Base-by-base conservation (phyloP, 202 grass and related monocot species). In the Cymbopogon flexuosus region DNA sequence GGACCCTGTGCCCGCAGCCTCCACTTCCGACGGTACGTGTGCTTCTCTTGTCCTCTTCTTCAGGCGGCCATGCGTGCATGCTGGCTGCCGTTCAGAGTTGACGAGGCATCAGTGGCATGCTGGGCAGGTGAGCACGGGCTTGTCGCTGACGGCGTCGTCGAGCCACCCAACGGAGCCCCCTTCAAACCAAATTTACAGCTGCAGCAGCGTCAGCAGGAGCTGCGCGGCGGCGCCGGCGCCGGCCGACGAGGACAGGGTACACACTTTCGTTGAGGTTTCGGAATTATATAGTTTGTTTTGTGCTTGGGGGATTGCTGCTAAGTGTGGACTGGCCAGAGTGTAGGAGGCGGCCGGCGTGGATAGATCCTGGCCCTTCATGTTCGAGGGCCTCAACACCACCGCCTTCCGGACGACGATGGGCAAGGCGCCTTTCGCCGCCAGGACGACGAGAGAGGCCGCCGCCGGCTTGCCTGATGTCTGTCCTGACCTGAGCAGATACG, bases 181-280 rank as follows among this genome's bases (percentile, higher is more conserved):
- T 97, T 94, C 95, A 97, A 97, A 94, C 95, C 95, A 97, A 97
- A 97, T 88, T 72, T 71, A 89, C 72, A 73, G 81, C 66, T 64
- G 79, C 68, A 68, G 80, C 80, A 71, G 54, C 18, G 22, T 63
- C 8, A 85, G 39, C 27, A 81, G 83, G 46, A 92, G 65, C 74
- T 72, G 67, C 58, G 31, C 47, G 3, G 81, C 77, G 16, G 42
- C 84, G 35, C 70, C 76, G 31, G 39, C 65, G 39, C 78, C 72
- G 4, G 30, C 77, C 39, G 84, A 83, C 21, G 84, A 91, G 3
- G 84, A 86, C 46, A 93, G 35, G 88, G 95, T 97, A 93, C 72
- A 81, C 11, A 22, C 23, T 7, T 5, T 8, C 62, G 33, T 18
- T 31, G 24, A 63, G 7, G 13, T 33, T 51, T 33, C 24, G n/a